A percentile compares a stretch with the other conserved stretches of the same genome.
phyloP scores from a whole-genome alignment of 2,329 filamentous ascomycete genomes.

The Penicillium sp. region DNA sequence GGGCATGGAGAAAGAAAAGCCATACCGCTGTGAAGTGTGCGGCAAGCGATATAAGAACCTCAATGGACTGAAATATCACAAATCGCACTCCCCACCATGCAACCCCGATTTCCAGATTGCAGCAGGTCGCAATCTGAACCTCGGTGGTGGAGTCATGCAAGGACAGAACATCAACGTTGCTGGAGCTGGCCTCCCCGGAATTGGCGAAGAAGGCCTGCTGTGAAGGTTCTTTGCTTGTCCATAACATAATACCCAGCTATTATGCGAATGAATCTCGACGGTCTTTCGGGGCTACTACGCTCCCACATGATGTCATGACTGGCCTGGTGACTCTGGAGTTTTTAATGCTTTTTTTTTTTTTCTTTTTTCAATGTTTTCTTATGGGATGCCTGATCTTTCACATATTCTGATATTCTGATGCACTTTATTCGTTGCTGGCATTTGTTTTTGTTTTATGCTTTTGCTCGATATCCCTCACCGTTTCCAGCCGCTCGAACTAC shows the following conservation, averaged over 20 bases:
- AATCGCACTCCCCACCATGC: constrained; percentile 83
- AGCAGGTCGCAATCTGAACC: constrained; percentile 44
- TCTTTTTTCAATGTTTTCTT: constrained; percentile 7
- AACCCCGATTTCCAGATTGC: constrained; percentile 76
- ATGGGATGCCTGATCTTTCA: background rate
- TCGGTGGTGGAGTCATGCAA: constrained; percentile 50
- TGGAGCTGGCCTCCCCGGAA: constrained; percentile 53
- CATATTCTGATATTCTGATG: background rate
- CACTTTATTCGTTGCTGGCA: background rate
- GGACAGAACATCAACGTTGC: constrained; percentile 53
- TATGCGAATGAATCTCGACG: constrained; percentile 34
- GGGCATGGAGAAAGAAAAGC: constrained; percentile 99
- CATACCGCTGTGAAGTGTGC: constrained; percentile 94
- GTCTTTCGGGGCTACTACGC: constrained; percentile 24
- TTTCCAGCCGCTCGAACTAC: constrained; percentile 12
- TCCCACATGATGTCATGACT: constrained; percentile 32
- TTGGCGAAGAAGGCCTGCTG: constrained; percentile 49
- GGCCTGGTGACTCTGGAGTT: constrained; percentile 29
- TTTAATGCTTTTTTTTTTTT: constrained; percentile 19
- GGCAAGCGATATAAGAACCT: constrained; percentile 99
- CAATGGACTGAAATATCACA: constrained; percentile 95
- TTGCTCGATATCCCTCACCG: constrained; percentile 28
- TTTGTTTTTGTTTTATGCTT: constrained; percentile 11
- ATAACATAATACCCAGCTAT: constrained; percentile 31
- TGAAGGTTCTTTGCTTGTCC: constrained; percentile 24